Base-by-base conservation (phyloP, 495 filamentous ascomycete genomes). In the Aspergillus indologenus region DNA sequence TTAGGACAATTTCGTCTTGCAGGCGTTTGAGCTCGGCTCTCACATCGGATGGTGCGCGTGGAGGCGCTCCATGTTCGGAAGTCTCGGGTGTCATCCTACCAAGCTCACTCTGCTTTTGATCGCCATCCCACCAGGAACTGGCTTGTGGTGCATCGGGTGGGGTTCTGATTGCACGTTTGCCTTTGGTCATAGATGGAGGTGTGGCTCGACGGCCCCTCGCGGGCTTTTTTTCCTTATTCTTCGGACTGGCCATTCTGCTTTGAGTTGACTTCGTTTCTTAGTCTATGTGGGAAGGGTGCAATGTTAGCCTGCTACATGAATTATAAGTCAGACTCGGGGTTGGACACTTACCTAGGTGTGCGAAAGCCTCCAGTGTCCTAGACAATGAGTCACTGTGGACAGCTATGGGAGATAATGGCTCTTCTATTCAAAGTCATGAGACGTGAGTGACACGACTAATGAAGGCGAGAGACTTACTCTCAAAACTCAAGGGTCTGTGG, bases 11-110 rank as follows among this genome's bases (percentile, higher is more conserved):
- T 42, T 64, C 34, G 15, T 56, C 26, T 20, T 45, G 63, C n/a
- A 66, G 52, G 1, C 53, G 48, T 47, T 56, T 56, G 44, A 71
- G 54, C 34, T 65, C 61, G 5, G 59, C 34, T 40, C 61, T 51
- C 54, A 24, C 4, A 18, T 53, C 34, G 12, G 34, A 40, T 9
- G 5, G 34, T 2, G 34, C 5, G 12, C 34, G 34, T 40, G 34
- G 12, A 7, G 34, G 34, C 12, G 12, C 34, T 40, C 26, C 3
- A 29, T 3, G 26, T 9, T 29, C 26, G 26, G 26, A 29, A 3
- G 26, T 9, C 12, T 40, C 34, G 12, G 34, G 6, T 40, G 6
- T 40, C 34, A 2, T 8, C 12, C 34, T 40, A 11, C 34, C 34
- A 8, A 6, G 34, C 2, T 40, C 12, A 14, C 34, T 40, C 5